Evolutionary conservation across 2,329 filamentous ascomycete genomes (phyloP).

Genomic region (Cercospora canescens): DNA sequence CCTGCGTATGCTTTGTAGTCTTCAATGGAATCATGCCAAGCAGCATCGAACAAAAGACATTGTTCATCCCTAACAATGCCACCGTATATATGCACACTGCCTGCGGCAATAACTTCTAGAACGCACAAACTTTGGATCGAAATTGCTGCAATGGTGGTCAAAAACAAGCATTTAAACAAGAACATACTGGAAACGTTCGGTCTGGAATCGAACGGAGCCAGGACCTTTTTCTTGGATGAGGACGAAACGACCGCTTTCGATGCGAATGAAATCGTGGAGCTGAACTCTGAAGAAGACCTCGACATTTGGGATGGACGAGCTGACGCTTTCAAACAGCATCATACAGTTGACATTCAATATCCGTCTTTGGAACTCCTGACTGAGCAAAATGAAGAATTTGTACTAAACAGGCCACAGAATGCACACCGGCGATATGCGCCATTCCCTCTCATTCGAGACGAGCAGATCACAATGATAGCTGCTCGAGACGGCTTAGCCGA

Average conservation of each 20-base stretch:
- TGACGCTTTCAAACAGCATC: slow-evolving; percentile 8
- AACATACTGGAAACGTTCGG: slow-evolving; percentile 10
- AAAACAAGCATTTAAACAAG: slow-evolving; percentile 8
- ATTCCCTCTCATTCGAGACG: slow-evolving; percentile 14
- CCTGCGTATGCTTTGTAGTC: neutral
- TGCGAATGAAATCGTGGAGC: neutral
- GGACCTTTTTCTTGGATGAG: slow-evolving; percentile 2
- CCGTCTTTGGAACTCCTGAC: slow-evolving; percentile 10
- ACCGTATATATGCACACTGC: neutral
- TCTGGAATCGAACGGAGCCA: slow-evolving; percentile 5
- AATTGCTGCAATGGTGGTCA: neutral
- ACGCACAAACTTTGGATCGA: neutral
- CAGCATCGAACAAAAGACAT: neutral
- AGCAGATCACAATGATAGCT: slow-evolving; percentile 3
- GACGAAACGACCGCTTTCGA: neutral
- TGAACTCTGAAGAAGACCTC: neutral
- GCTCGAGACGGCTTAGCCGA: slow-evolving; percentile 13
- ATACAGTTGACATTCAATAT: slow-evolving; percentile 12
- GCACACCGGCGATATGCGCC: slow-evolving; percentile 11
- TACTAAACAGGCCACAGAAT: slow-evolving; percentile 12
- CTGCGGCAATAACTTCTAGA: neutral
- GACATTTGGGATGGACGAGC: neutral
- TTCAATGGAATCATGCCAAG: neutral
- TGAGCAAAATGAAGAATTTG: slow-evolving; percentile 2
- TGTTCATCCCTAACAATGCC: neutral